Conservation (phyloP, 1,284 basidiomycete species). For the Cryptococcus sp. region DNA sequence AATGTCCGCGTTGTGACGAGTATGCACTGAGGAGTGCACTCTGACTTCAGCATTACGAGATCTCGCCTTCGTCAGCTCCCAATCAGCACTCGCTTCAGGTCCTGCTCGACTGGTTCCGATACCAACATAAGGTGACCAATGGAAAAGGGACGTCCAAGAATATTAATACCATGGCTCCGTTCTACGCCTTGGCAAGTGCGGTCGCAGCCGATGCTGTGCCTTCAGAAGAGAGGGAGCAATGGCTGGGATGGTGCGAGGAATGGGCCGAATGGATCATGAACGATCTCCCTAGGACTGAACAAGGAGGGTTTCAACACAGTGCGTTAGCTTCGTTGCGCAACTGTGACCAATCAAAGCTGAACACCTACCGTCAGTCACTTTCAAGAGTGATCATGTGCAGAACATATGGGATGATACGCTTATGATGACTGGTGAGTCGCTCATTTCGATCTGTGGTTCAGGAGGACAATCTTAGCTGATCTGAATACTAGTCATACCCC, state of each 20-base stretch:
- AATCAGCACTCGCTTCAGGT: slow-evolving; percentile 56
- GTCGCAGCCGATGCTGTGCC: slow-evolving; percentile 35
- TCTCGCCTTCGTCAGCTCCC: slow-evolving; percentile 51
- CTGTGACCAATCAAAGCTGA: not conserved
- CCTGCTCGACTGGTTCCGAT: slow-evolving; percentile 60
- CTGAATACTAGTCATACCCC: slow-evolving; percentile 61
- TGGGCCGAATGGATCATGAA: slow-evolving; percentile 67
- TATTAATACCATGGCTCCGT: slow-evolving; percentile 64
- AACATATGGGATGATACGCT: slow-evolving; percentile 66
- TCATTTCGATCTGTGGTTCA: slow-evolving; percentile 23
- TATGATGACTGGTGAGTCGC: slow-evolving; percentile 51
- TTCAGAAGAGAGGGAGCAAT: slow-evolving; percentile 1
- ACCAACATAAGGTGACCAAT: slow-evolving; percentile 56
- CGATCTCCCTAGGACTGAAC: slow-evolving; percentile 60
- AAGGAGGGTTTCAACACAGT: slow-evolving; percentile 61
- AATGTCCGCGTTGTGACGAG: not conserved
- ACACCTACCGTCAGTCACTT: slow-evolving; percentile 50
- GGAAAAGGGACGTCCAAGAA: slow-evolving; percentile 61
- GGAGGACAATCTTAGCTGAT: slow-evolving; percentile 25
- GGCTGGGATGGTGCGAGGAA: slow-evolving; percentile 56
- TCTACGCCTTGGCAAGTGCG: slow-evolving; percentile 61
- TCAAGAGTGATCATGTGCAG: slow-evolving; percentile 57
- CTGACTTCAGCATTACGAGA: slow-evolving; percentile 30
- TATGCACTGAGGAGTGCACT: not conserved
- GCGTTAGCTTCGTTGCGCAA: slow-evolving; percentile 17